Evolutionary conservation across 2,329 filamentous ascomycete genomes (phyloP), one percentile per base, ranked within the genome.

Genomic region (Aspergillus hortae): DNA sequence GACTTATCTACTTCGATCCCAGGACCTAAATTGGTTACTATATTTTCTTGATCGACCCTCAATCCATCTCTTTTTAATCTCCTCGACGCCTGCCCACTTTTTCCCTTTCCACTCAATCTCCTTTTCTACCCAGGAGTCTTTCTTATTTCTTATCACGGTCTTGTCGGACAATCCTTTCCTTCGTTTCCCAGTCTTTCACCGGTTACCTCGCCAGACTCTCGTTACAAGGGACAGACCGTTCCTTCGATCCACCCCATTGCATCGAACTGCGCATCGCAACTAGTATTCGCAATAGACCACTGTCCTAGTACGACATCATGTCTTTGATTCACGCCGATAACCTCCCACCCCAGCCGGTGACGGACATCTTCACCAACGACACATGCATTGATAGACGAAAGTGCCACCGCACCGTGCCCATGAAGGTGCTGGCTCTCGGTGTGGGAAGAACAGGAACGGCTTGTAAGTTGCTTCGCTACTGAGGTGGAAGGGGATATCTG

Each of bases 341-440:
- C 53, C 57, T 73, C 52, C 56, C 69, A 53, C 70, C 72, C 42
- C 70, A 74, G 63, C 72, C 73, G 35, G 54, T 60, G 38, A 74
- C 73, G 19, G 73, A 75, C 58, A 56, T 75, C 56, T 75, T 87
- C 71, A 88, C 84, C 48, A 73, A 68, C 58, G 85, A 88, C 65
- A 87, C 84, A 40, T 81, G 84, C 64, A 86, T 89, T 68, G 83
- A 90, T 70, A 77, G 83, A 46, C 77, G 83, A 59, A 74, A 84
- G 75, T 85, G 84, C 68, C 79, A 77, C 53, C 83, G 87, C 51
- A 81, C 76, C 30, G 85, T 88, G 47, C 86, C 86, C 32, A 89
- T 90, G 86, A 83, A 83, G 66, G 83, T 90, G 44, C 81, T 90
- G 32, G 80, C 85, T 44, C 78, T 90, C 0, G 87, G 86, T 43